Evolutionary conservation across 495 filamentous ascomycete species (phyloP).

Genomic region (Penicillium coprophilum): DNA sequence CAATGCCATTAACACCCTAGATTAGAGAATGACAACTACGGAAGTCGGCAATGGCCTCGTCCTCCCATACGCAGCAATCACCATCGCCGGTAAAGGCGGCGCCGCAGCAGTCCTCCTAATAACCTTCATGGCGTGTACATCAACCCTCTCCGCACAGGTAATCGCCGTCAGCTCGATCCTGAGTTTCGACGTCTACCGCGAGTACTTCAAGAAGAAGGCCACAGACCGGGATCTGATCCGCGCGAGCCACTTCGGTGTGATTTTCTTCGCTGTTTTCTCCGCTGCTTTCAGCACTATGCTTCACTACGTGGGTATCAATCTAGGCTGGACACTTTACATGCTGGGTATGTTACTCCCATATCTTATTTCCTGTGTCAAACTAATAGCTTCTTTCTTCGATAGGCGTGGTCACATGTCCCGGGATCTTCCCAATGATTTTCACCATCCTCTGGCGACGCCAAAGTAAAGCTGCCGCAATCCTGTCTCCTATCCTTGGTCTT

Average conservation of each 20-base stretch:
- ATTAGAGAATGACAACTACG: constrained; percentile 36
- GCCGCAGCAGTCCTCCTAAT: constrained; percentile 42
- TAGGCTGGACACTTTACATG: constrained; percentile 42
- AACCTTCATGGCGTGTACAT: constrained; percentile 49
- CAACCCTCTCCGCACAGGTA: constrained; percentile 43
- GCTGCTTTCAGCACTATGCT: constrained; percentile 40
- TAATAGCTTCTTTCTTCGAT: not conserved
- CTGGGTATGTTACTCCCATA: constrained; percentile 27
- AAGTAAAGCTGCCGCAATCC: constrained; percentile 42
- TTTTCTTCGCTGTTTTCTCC: constrained; percentile 46
- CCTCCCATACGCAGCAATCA: constrained; percentile 43
- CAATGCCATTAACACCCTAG: not conserved
- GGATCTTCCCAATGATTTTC: constrained; percentile 51
- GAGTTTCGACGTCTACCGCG: constrained; percentile 44
- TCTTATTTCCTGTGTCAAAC: not conserved
- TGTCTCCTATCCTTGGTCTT: constrained; percentile 44
- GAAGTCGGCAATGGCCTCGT: constrained; percentile 43
- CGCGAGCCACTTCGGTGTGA: constrained; percentile 42
- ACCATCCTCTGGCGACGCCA: constrained; percentile 52
- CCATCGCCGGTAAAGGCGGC: constrained; percentile 46
- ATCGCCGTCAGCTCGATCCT: constrained; percentile 46
- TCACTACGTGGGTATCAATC: constrained; percentile 38
- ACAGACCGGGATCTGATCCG: constrained; percentile 40
- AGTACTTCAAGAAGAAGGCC: constrained; percentile 46
- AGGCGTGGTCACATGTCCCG: constrained; percentile 45